phyloP scores from a whole-genome alignment of 495 filamentous ascomycete genomes.

The Daldinia bambusicola region DNA sequence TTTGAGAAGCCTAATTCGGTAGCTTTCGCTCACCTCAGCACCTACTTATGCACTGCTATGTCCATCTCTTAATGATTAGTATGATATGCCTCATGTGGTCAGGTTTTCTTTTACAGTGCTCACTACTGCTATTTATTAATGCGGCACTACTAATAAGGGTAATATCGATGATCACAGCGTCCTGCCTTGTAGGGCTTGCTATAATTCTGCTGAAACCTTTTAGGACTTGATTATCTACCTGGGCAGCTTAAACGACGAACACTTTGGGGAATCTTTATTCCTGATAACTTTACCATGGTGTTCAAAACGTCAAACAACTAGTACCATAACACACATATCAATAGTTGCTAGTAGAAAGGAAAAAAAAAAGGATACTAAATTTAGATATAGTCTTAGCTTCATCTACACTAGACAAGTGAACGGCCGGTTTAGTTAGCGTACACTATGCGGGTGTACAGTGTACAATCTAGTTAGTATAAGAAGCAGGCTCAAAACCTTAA shows the following conservation, averaged over 20 bases:
- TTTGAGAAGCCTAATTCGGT: constrained; percentile 35
- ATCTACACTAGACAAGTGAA: constrained; percentile 1
- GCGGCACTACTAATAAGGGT: not conserved
- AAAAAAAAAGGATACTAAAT: constrained; percentile 4
- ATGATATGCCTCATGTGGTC: constrained; percentile 9
- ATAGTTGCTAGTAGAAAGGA: no score
- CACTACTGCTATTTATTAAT: not conserved
- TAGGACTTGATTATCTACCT: no score
- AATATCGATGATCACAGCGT: constrained; percentile 6
- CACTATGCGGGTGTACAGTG: no score
- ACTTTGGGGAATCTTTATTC: constrained; percentile 2
- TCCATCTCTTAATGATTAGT: constrained; percentile 25
- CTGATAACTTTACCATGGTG: not conserved
- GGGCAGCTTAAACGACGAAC: not conserved
- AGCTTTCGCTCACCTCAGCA: constrained; percentile 40
- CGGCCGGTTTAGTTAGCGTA: not conserved
- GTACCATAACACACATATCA: no score
- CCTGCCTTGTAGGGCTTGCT: not conserved
- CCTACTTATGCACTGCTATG: constrained; percentile 40
- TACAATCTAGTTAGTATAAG: not conserved
- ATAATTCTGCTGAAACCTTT: not conserved
- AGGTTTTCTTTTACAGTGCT: not conserved
- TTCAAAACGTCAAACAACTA: no score
- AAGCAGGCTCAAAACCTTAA: not conserved
- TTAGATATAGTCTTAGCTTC: not conserved